Evolutionary conservation across 495 filamentous ascomycete species (phyloP), one percentile per base, ranked within the genome.

Genomic region (Aspergillus diversus): DNA sequence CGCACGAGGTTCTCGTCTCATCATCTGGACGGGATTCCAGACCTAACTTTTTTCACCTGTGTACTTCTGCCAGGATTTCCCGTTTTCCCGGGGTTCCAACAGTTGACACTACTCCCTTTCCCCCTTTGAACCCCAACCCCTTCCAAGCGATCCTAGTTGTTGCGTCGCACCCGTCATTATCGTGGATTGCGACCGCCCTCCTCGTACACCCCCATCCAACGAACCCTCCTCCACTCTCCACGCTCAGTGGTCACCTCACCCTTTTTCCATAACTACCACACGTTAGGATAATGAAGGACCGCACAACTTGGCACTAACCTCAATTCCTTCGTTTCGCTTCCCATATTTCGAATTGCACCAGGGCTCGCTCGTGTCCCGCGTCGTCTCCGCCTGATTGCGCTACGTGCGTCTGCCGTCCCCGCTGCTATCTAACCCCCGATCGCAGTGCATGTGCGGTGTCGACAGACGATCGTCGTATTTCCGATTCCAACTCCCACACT

Each of bases 361-460:
- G 57, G 35, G 42, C 55, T 69, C 50, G 57, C 58, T 55, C 55
- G 34, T 59, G 49, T 54, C 60, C 60, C 60, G 51, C 60, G 33
- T 65, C 54, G 52, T 67, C 66, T 68, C 63, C 67, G 59, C 66
- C 64, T 65, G 69, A 62, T 68, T 70, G 75, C 70, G 70, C 68
- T 69, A 65, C 67, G 68, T 69, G 66, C 66, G 69, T 71, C 65
- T 62, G 61, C 62, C 63, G 53, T 65, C 72, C 73, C 71, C 74
- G 67, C 71, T 72, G 58, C 68, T 60, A 69, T 66, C 65, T 66
- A 64, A 46, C 62, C 35, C 66, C 68, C 69, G 71, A 72, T 73
- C 74, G 73, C 72, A 71, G 73, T 72, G 69, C 66, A 66, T 66
- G 68, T 69, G 69, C 70, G 69, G 65, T 67, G 65, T 73, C 59